These are phyloP conservation scores for Hypoxylon rubiginosum DNA, from an alignment of 2,329 filamentous ascomycete species.

Conservation along the genomic window DNA sequence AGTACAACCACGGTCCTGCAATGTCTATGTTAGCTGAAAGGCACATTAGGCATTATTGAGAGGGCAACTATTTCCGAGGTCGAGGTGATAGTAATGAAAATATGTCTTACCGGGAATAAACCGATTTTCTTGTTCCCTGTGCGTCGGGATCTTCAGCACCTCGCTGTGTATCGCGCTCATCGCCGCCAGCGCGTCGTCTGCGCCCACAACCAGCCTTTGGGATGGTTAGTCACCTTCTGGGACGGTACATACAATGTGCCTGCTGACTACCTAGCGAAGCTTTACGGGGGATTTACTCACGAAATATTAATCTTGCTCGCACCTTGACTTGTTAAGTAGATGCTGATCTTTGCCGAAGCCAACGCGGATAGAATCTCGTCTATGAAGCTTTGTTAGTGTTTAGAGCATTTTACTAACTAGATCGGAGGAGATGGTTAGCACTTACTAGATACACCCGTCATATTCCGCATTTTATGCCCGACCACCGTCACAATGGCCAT, in stretches of 20 bases:
- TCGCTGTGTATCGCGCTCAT: conserved; percentile 51
- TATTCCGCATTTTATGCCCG: conserved; percentile 51
- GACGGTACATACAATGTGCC: neutral
- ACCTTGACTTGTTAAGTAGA: conserved; percentile 50
- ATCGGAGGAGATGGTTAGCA: conserved; percentile 2
- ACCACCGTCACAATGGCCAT: conserved; percentile 52
- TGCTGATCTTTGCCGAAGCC: conserved; percentile 47
- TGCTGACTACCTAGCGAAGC: neutral
- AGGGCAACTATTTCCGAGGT: conserved; percentile 12
- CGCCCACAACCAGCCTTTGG: conserved; percentile 47
- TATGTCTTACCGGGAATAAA: conserved; percentile 48
- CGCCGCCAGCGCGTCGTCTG: conserved; percentile 46
- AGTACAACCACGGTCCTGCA: conserved; percentile 51
- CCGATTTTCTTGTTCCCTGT: conserved; percentile 46
- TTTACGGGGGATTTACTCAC: conserved; percentile 25
- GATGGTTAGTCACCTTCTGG: conserved; percentile 19
- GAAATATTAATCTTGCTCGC: conserved; percentile 52
- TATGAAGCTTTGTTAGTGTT: neutral
- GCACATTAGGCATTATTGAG: neutral
- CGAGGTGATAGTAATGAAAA: neutral
- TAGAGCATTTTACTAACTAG: neutral
- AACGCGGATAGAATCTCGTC: conserved; percentile 49
- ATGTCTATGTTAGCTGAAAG: conserved; percentile 19
- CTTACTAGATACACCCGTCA: conserved; percentile 50
- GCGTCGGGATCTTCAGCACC: conserved; percentile 49